These are phyloP conservation scores for Thelonectria discophora DNA, from an alignment of 2,329 filamentous ascomycete genomes.

Conservation along the genomic window DNA sequence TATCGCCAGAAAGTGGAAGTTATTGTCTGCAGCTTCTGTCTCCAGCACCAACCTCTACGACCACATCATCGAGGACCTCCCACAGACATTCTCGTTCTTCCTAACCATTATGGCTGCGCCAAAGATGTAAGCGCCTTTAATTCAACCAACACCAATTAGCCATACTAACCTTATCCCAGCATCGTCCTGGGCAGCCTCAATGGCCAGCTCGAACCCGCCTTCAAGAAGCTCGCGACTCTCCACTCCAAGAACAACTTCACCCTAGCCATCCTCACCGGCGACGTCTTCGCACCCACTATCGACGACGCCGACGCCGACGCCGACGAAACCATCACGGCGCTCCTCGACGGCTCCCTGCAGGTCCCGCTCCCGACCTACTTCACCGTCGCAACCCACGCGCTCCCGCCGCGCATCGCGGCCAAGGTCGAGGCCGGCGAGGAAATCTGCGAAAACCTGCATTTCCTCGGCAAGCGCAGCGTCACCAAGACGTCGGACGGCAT, in stretches of 20 bases:
- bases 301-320: slow-evolving; percentile 71
- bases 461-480: slow-evolving; percentile 84
- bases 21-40: too few relatives aligned
- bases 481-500: slow-evolving; percentile 92
- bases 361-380: slow-evolving; percentile 92
- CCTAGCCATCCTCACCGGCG: slow-evolving; percentile 84
- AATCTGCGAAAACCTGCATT: slow-evolving; percentile 90
- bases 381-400: slow-evolving; percentile 75
- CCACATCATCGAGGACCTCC: slow-evolving; percentile 20
- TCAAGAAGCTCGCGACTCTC: slow-evolving; percentile 81
- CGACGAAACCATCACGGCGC: slow-evolving; percentile 64
- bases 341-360: slow-evolving; percentile 76
- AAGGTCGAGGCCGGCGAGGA: slow-evolving; percentile 78
- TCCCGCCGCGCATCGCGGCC: slow-evolving; percentile 76
- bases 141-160: neutral
- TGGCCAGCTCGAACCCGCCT: slow-evolving; percentile 77
- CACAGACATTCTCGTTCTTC: slow-evolving; percentile 21
- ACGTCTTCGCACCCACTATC: slow-evolving; percentile 75
- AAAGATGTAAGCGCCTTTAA: slow-evolving; percentile 54
- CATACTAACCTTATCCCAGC: slow-evolving; percentile 54
- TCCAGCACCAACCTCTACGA: neutral
- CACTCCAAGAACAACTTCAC: slow-evolving; percentile 90
- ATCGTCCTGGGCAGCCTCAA: slow-evolving; percentile 86
- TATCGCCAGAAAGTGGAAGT: slow-evolving; percentile 34
- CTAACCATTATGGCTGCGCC: slow-evolving; percentile 53